These are phyloP conservation scores for Aspergillus arachidicola DNA, from an alignment of 2,329 filamentous ascomycete genomes.

Conservation along the genomic window DNA sequence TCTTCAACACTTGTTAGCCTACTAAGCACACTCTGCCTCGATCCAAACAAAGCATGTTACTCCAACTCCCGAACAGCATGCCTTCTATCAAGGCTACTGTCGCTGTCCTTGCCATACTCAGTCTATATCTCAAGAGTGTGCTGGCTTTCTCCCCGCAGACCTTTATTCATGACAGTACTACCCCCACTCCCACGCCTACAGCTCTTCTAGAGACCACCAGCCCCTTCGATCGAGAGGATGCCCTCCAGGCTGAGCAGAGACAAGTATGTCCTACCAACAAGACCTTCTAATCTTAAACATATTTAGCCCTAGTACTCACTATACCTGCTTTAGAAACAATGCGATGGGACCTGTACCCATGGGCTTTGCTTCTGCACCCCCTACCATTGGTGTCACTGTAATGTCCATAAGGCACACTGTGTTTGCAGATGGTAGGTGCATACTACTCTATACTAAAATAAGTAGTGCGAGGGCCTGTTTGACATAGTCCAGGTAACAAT, in stretches of 20 bases:
- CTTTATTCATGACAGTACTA: neutral
- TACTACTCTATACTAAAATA: neutral
- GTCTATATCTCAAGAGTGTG: neutral
- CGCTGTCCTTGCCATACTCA: neutral
- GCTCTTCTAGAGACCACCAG: neutral
- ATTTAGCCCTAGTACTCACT: neutral
- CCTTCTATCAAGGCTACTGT: neutral
- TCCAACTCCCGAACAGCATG: neutral
- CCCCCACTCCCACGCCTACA: neutral
- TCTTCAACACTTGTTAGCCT: neutral
- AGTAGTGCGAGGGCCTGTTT: neutral
- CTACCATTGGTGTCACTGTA: neutral
- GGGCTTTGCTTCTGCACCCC: neutral
- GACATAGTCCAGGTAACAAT: too few relatives aligned
- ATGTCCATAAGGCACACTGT: neutral
- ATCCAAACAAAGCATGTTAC: too few relatives aligned
- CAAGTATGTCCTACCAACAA: neutral
- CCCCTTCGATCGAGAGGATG: neutral
- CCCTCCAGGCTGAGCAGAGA: neutral
- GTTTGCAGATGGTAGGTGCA: neutral
- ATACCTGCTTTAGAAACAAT: neutral
- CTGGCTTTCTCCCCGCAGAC: neutral
- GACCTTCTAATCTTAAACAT: neutral
- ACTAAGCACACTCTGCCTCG: too few relatives aligned
- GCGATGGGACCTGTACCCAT: neutral